Evolutionary conservation across 1,284 basidiomycete genomes (phyloP), one percentile per base, ranked within the genome.

Genomic region (Ceratobasidium sp.): DNA sequence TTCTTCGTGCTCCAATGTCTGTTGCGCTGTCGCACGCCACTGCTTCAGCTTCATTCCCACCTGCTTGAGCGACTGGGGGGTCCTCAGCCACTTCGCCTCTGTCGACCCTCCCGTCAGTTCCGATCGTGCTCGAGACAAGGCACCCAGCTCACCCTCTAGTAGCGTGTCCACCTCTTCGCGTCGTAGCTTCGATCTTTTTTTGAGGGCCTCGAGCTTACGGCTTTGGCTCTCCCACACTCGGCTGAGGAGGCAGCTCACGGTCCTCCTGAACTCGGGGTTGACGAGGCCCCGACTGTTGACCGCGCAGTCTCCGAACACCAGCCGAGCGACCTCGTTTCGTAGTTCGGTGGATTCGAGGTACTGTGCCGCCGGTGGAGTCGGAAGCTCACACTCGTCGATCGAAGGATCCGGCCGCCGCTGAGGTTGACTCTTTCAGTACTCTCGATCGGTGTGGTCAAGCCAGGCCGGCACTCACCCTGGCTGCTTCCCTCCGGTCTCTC

Each of bases 11-110:
- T 63, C 61, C 12, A 48, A 23, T 18, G 61, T 63, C 18, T 28
- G 12, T 14, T 21, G 14, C 9, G 44, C 44, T 1, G 61, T 63
- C 61, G 14, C 33, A 5, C 61, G 61, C 61, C 61, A 63, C 33
- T 48, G 8, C 46, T n/a, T 60, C 58, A 60, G 16, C 33, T 60
- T 60, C 33, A 11, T 8, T 3, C 18, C 58, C 21, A 11, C 58
- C 16, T n/a, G 21, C 36, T 38, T 8, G 36, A 38, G 36, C 36
- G 36, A 38, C 11, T 12, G 8, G 8, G 36, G 36, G 2, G 36
- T 38, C 36, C 9, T 38, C 36, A 38, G 36, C 8, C 36, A 9
- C 11, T 38, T 38, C 36, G 36, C 36, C 36, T 38, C 36, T 38
- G 36, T 9, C 8, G 36, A 38, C 11, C 8, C 11, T 38, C 9